phyloP scores from a whole-genome alignment of 768 basidiomycete species.

The Lentinula aciculospora region DNA sequence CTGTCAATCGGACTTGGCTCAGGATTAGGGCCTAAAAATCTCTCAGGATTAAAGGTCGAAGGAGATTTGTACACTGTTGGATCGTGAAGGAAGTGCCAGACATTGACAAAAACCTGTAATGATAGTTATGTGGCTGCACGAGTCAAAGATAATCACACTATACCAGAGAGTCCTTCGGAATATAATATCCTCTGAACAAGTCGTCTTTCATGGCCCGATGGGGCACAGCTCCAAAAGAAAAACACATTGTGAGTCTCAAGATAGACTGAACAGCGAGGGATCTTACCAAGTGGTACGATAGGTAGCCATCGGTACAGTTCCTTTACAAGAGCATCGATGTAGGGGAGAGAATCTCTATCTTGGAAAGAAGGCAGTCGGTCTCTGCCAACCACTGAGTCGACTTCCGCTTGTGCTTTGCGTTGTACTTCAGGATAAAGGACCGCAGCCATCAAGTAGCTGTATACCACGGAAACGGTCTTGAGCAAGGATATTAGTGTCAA shows the following conservation, averaged over 20 bases:
- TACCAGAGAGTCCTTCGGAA: conserved; percentile 7
- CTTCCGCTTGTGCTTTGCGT: conserved; percentile 13
- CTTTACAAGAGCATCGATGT: conserved; percentile 12
- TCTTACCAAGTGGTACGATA: conserved; percentile 13
- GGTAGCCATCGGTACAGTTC: conserved; percentile 13
- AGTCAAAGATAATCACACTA: neutral
- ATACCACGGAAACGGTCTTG: conserved; percentile 9
- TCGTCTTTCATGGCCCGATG: conserved; percentile 1
- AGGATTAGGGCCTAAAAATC: conserved; percentile 18
- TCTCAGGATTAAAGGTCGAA: conserved; percentile 24
- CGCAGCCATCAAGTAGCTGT: conserved; percentile 15
- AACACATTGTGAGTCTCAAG: neutral
- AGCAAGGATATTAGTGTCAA: neutral
- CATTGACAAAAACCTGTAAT: conserved; percentile 12
- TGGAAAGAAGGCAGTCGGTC: conserved; percentile 15
- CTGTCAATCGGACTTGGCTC: conserved; percentile 15
- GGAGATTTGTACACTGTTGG: conserved; percentile 24
- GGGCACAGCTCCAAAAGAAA: conserved; percentile 12
- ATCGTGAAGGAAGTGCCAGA: conserved; percentile 18
- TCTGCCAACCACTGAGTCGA: conserved; percentile 13
- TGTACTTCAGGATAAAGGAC: conserved; percentile 14
- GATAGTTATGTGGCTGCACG: neutral
- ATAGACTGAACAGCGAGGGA: neutral
- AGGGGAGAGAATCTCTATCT: conserved; percentile 12
- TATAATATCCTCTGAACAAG: conserved; percentile 4